Evolutionary conservation across 2,329 filamentous ascomycete genomes (phyloP).

Genomic region (Lizonia empirigonia): DNA sequence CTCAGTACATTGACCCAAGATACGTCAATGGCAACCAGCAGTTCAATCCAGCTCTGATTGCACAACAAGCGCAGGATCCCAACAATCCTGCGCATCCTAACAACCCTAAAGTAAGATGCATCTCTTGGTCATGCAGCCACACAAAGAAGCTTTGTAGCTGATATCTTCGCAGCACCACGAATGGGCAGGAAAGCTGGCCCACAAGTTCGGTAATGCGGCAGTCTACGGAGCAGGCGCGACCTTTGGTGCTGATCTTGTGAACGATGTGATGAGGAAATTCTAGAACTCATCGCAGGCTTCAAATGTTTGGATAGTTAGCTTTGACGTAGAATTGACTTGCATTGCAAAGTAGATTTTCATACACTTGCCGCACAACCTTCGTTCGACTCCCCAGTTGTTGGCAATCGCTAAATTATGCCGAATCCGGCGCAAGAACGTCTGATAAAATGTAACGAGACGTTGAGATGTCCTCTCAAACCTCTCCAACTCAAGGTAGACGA

Average conservation of each 20-base stretch:
- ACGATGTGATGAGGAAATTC: slow-evolving; percentile 31
- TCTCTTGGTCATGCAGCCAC: too few species aligned
- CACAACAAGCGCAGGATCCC: slow-evolving; percentile 30
- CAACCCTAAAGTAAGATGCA: slow-evolving; percentile 22
- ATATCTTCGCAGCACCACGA: slow-evolving; percentile 22
- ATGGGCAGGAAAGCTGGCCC: slow-evolving; percentile 27
- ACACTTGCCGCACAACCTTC: neutral
- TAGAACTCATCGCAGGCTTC: neutral
- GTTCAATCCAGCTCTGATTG: slow-evolving; percentile 26
- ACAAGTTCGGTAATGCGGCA: slow-evolving; percentile 28
- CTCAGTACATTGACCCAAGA: slow-evolving; percentile 23
- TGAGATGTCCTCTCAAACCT: neutral
- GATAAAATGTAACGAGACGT: neutral
- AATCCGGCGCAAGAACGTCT: neutral
- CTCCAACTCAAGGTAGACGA: neutral
- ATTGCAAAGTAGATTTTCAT: neutral
- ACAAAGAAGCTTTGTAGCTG: neutral
- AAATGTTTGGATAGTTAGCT: neutral
- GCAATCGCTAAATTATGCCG: neutral
- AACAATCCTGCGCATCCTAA: slow-evolving; percentile 25
- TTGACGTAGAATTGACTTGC: neutral
- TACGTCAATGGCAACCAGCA: slow-evolving; percentile 21
- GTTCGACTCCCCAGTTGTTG: neutral
- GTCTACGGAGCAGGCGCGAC: slow-evolving; percentile 26
- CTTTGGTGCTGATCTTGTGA: slow-evolving; percentile 27